Evolutionary conservation across 306 rosid genomes (phyloP), one percentile per base, ranked within the genome.

Genomic region (Begonia peltatifolia): DNA sequence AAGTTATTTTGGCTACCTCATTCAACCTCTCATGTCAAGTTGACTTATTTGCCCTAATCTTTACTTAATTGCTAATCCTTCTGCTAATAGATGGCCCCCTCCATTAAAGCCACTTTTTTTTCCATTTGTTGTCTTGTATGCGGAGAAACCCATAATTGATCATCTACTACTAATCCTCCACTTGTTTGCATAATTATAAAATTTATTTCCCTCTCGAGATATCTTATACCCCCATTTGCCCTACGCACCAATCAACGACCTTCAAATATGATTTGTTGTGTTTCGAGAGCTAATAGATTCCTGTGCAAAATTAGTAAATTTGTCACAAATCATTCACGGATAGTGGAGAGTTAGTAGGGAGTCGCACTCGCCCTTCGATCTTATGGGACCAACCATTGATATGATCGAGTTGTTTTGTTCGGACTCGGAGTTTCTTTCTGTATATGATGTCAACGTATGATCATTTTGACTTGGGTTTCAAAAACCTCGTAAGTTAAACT

Each of bases 31-130:
- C 78, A 81, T 72, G 72, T 30, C 93, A 55, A 68, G 55, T 75
- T 63, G 84, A 79, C 82, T 79, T 78, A 82, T 78, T 79, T 55
- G 56, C 70, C 69, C 70, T 77, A 82, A 88, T 79, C 74, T 74
- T 74, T 81, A 63, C 79, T 84, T 84, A 84, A 70, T 84, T 68
- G 73, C 72, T 74, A 83, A 80, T 80, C 72, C 61, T 72, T 61
- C 53, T 76, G 76, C 73, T 87, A 62, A 83, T 70, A 78, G 71
- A 72, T 75, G 79, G 74, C 68, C 87, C 94, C 77, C 80, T 74
- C 82, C 78, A 74, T 71, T 78, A 76, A 71, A 73, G 82, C 68
- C 73, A 80, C 87, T 67, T 64, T 52, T 67, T 25, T 60, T 20
- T 3, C 18, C 38, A 18, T 59, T 64, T 70, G 42, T 15, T 14